phyloP scores from a whole-genome alignment of 202 grass and related monocot species.

The Carex arenaria region DNA sequence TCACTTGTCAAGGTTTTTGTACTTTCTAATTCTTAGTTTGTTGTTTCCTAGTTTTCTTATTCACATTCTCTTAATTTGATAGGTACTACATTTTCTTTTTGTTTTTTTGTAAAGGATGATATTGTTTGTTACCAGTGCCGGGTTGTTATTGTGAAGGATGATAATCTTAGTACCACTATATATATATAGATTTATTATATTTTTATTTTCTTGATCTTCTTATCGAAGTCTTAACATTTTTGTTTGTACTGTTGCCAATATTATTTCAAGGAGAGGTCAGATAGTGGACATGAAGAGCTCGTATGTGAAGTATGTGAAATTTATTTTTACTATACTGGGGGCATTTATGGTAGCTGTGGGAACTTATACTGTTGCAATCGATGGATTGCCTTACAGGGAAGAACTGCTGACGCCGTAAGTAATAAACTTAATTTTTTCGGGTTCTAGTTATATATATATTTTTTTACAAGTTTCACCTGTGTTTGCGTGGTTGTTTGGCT shows the following conservation, averaged over 20 bases:
- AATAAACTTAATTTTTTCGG: conserved; percentile 4
- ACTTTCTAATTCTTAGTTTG: not conserved
- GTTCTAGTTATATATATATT: conserved; percentile 3
- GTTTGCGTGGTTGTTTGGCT: not conserved
- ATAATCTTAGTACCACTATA: not conserved
- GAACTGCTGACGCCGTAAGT: conserved; percentile 93
- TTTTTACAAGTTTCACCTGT: not conserved
- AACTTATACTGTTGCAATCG: conserved; percentile 56
- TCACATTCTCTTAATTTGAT: not conserved
- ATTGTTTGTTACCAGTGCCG: not conserved
- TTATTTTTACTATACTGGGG: conserved; percentile 69
- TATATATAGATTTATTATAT: not conserved
- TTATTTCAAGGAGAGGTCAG: conserved; percentile 51
- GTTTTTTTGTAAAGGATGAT: not conserved
- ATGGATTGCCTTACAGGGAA: conserved; percentile 77
- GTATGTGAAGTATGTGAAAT: conserved; percentile 52
- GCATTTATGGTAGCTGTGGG: conserved; percentile 47
- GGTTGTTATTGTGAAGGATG: not conserved
- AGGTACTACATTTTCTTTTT: not conserved
- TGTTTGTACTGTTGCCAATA: conserved; percentile 11
- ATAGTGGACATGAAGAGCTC: conserved; percentile 43
- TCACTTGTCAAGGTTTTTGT: not conserved
- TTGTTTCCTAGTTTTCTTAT: not conserved
- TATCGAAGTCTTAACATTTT: not conserved
- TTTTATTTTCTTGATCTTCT: not conserved